Conservation (phyloP, 257 asterid species). For the Thymus quinquecostatus region DNA sequence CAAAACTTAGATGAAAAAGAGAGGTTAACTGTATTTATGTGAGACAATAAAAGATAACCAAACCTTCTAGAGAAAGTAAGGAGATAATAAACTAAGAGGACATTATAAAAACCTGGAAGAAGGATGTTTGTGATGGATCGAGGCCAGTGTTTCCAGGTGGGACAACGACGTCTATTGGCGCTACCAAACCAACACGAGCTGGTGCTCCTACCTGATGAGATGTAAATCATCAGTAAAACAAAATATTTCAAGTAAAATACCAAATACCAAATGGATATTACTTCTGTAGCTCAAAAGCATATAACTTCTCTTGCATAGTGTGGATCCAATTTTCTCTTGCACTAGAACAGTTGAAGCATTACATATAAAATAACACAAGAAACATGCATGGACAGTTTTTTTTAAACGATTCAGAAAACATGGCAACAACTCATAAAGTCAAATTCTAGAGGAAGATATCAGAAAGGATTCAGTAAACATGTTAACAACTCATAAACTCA, state of each 20-base stretch:
- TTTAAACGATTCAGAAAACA: no score
- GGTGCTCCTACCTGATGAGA: constrained; percentile 89
- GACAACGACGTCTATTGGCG: constrained; percentile 90
- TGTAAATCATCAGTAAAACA: not conserved
- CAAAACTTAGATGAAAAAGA: no score
- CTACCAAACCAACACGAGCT: constrained; percentile 95
- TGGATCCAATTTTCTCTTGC: no score
- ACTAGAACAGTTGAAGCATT: no score
- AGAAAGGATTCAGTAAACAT: not conserved
- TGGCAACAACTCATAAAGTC: not conserved
- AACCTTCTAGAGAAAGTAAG: no score
- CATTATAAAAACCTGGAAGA: constrained; percentile 66
- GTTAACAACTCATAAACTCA: no score
- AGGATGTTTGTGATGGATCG: constrained; percentile 92
- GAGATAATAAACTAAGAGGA: rapidly evolving
- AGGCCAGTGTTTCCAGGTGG: constrained; percentile 98
- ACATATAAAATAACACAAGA: no score
- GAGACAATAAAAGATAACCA: no score
- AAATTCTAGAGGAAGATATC: no score
- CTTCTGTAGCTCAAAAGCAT: not conserved
- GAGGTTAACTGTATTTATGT: no score
- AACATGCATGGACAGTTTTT: no score
- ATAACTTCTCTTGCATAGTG: not conserved
- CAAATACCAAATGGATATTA: not conserved
- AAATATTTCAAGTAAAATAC: not conserved